A percentile compares a stretch with the other conserved stretches of the same genome.
Evolutionary conservation across 2,329 filamentous ascomycete species (phyloP).

Genomic region (Xylariaceae sp.): DNA sequence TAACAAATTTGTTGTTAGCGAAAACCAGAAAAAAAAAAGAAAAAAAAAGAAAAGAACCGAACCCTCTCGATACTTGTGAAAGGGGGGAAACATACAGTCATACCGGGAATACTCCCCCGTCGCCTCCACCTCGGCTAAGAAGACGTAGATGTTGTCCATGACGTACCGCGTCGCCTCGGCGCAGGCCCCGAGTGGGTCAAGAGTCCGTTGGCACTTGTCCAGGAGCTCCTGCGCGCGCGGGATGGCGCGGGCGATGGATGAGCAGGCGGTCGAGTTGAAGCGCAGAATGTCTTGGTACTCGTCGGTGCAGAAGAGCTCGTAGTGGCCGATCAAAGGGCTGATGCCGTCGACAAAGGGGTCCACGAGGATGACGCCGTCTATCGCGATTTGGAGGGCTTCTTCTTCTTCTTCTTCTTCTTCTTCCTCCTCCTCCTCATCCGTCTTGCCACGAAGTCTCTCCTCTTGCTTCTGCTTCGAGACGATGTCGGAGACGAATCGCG

Average conservation of each 20-base stretch:
- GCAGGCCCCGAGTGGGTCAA: slow-evolving; percentile 2
- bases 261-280: slow-evolving; percentile 7
- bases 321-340: slow-evolving; percentile 3
- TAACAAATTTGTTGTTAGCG: too few species aligned
- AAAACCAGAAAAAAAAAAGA: too few species aligned
- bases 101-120: slow-evolving; percentile 6
- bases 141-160: slow-evolving; percentile 3
- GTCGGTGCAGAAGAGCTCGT: slow-evolving; percentile 8
- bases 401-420: neutral
- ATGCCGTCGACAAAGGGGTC: slow-evolving; percentile 8
- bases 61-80: too few species aligned
- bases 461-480: neutral
- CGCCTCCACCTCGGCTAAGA: slow-evolving; percentile 3
- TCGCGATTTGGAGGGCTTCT: slow-evolving; percentile 1
- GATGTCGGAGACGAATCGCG: slow-evolving; percentile 7
- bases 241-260: slow-evolving; percentile 1
- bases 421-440: slow-evolving; percentile 1
- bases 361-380: slow-evolving; percentile 9
- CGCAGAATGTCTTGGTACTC: slow-evolving; percentile 10
- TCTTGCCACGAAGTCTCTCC: neutral
- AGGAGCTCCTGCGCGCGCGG: slow-evolving; percentile 6
- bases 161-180: slow-evolving; percentile 1
- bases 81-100: slow-evolving; percentile 1
- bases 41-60: too few species aligned
- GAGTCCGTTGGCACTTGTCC: slow-evolving; percentile 1